Base-by-base conservation (phyloP, 2,329 filamentous ascomycete genomes). In the Hypoxylon sp. region DNA sequence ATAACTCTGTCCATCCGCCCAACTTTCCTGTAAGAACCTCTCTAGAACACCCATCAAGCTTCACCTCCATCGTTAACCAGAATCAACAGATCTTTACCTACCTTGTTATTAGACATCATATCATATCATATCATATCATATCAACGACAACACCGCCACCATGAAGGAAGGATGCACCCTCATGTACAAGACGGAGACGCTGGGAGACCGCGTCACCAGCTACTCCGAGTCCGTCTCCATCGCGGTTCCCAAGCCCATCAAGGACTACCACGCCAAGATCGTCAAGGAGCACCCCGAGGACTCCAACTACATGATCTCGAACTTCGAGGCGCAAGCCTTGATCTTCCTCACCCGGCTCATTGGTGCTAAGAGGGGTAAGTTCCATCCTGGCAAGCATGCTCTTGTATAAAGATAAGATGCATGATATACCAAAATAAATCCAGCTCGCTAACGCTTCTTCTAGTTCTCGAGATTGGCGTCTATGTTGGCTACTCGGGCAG, bases 381-480 rank as follows among this genome's bases (percentile, higher is more conserved):
- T 5, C 8, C 15, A 15, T 25, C 1, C 21, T 8, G 8, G 3
- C 16, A 9, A 7, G 12, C 13, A 1, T 11, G 5, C n/a, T 29
- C 30, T 4, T 5, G 12, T 11, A n/a, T n/a, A n/a, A n/a, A n/a
- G n/a, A n/a, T n/a, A n/a, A n/a, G n/a, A n/a, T n/a, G n/a, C n/a
- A 8, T 29, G 16, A 26, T 5, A 15, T 16, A 8, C n/a, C 9
- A 12, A 12, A 13, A 15, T 21, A 25, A 15, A 6, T 6, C 9
- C 13, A 7, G 9, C 30, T 16, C 12, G 17, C 47, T 59, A 47
- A 52, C 36, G 42, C 23, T 2, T 7, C n/a, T 2, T 27, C 4
- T 15, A 78, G 75, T 79, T 11, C 71, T 79, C 40, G 77, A 79
- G 51, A 69, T 79, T 25, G 77, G 77, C 29, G 75, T 78, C 46